Percentiles rank a stretch among this genome's conserved stretches.
Conservation (phyloP, 208 protist genomes). For the Crithidia fasciculata region DNA sequence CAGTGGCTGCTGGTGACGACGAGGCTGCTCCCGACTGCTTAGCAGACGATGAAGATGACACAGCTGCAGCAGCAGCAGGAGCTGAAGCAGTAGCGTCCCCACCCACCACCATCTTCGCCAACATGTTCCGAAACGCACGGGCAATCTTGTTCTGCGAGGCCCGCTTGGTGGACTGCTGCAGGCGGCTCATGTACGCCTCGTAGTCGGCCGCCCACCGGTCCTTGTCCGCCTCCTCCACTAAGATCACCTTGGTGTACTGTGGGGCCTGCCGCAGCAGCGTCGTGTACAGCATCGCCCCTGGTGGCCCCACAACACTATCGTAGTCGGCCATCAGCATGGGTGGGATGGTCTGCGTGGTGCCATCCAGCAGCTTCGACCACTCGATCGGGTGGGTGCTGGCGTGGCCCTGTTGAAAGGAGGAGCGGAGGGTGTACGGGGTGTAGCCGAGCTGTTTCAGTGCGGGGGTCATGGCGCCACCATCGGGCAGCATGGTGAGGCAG, state of each 20-base stretch:
- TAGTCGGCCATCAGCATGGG: slow-evolving; percentile 52
- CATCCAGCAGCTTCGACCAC: slow-evolving; percentile 55
- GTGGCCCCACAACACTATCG: slow-evolving; percentile 68
- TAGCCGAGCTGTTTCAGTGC: slow-evolving; percentile 69
- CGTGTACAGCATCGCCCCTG: slow-evolving; percentile 56
- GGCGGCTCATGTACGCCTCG: slow-evolving; percentile 36
- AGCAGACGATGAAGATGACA: not conserved
- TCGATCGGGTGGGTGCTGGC: slow-evolving; percentile 51
- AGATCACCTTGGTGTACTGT: slow-evolving; percentile 77
- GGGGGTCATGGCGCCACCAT: slow-evolving; percentile 57
- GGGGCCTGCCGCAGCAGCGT: slow-evolving; percentile 63
- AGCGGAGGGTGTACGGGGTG: slow-evolving; percentile 66
- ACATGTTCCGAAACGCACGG: slow-evolving; percentile 56
- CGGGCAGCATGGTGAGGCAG: slow-evolving; percentile 73
- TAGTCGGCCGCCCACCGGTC: slow-evolving; percentile 47
- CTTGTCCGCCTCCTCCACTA: slow-evolving; percentile 76
- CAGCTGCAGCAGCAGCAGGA: not conserved
- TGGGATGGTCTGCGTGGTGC: slow-evolving; percentile 11
- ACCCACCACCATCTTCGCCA: slow-evolving; percentile 59
- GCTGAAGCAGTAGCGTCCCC: slow-evolving; percentile 1
- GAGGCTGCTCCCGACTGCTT: not conserved
- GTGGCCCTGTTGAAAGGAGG: slow-evolving; percentile 51
- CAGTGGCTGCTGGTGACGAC: too few relatives aligned
- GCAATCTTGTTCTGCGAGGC: slow-evolving; percentile 41
- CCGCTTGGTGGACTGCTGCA: slow-evolving; percentile 34